Conservation (phyloP, 1,139 yeast species). For the Meyerozyma sp. region DNA sequence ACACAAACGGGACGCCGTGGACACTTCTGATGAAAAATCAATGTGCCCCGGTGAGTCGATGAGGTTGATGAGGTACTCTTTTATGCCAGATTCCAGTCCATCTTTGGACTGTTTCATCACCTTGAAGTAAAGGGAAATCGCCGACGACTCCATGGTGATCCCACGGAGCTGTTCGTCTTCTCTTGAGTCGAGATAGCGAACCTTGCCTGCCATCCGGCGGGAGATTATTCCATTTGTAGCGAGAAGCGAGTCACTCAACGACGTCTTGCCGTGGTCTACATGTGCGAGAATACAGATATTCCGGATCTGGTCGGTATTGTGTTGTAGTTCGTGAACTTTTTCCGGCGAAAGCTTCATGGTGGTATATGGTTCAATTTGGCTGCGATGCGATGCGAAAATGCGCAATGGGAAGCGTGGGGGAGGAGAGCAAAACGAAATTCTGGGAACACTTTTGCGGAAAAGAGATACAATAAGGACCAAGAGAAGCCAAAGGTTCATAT, state of each 20-base stretch:
- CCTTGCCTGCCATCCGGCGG: constrained; percentile 90
- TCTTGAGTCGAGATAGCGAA: constrained; percentile 86
- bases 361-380: neutral
- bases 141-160: constrained; percentile 95
- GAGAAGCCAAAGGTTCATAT: too few relatives aligned
- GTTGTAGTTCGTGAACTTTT: constrained; percentile 62
- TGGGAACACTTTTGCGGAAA: neutral
- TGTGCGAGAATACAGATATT: constrained; percentile 96
- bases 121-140: constrained; percentile 80
- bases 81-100: constrained; percentile 31
- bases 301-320: constrained; percentile 63
- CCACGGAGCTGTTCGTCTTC: constrained; percentile 96
- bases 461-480: too few relatives aligned
- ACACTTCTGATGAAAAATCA: constrained; percentile 93
- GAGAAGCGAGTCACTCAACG: constrained; percentile 83
- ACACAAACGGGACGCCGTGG: constrained; percentile 90
- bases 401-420: neutral
- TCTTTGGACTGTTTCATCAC: constrained; percentile 41
- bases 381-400: constrained; percentile 1
- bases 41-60: constrained; percentile 99
- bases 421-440: neutral
- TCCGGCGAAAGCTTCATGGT: constrained; percentile 54
- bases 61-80: constrained; percentile 81
- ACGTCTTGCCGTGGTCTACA: constrained; percentile 98
- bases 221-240: constrained; percentile 97